Percentiles rank a stretch among this genome's conserved stretches.
These are phyloP conservation scores for Bryum argenteum DNA, from an alignment of 225 moss, liverwort and hornwort genomes.

Conservation along the genomic window DNA sequence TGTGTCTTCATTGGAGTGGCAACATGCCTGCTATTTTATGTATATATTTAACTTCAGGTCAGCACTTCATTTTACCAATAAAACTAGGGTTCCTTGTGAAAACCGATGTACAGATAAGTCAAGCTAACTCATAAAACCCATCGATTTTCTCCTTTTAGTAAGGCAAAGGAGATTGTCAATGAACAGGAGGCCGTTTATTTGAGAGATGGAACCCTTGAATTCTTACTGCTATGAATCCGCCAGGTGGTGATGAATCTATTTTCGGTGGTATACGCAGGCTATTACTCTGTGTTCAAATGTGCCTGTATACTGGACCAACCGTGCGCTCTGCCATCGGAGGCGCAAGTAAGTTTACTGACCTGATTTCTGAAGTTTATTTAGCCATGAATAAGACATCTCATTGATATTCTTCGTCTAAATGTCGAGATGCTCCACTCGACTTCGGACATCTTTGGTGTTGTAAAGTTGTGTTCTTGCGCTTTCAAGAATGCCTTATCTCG, in stretches of 20 bases:
- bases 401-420: neutral
- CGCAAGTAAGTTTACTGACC: slow-evolving; percentile 38
- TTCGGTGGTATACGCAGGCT: slow-evolving; percentile 39
- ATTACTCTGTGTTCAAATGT: slow-evolving; percentile 47
- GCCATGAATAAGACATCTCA: neutral
- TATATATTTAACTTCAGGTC: neutral
- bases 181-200: neutral
- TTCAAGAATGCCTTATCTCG: slow-evolving; percentile 14
- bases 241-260: slow-evolving; percentile 13
- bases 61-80: too few relatives aligned
- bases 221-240: neutral
- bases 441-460: slow-evolving; percentile 13
- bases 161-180: neutral
- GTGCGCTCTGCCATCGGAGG: slow-evolving; percentile 49
- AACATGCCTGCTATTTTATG: neutral
- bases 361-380: neutral
- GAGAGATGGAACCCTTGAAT: neutral
- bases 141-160: neutral
- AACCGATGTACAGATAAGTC: too few relatives aligned
- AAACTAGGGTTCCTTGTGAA: too few relatives aligned
- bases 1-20: slow-evolving; percentile 11
- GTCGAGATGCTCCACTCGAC: slow-evolving; percentile 16
- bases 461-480: neutral
- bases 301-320: slow-evolving; percentile 53
- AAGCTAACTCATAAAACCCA: too few relatives aligned